Conservation (phyloP, 2,329 filamentous ascomycete genomes). For the Diaporthe aspalathi region DNA sequence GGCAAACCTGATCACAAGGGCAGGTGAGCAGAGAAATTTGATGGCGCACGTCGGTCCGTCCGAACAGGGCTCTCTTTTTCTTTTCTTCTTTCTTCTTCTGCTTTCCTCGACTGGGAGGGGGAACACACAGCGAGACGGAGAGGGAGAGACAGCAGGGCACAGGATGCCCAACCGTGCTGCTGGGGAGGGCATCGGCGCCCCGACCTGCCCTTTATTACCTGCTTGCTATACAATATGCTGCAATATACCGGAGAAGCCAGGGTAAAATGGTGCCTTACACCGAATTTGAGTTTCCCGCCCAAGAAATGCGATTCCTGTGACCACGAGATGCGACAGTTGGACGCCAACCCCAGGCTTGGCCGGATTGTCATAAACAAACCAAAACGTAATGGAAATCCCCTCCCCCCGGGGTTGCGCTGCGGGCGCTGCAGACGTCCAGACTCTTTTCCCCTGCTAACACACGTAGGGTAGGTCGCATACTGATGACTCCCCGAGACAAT, state of each 20-base stretch:
- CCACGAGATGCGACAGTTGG: conserved; percentile 22
- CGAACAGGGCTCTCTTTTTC: background rate
- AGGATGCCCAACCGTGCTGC: too few relatives aligned
- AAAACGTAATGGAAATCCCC: conserved; percentile 43
- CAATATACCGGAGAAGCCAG: too few relatives aligned
- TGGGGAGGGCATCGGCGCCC: background rate
- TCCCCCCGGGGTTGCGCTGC: conserved; percentile 14
- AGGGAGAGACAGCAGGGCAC: too few relatives aligned
- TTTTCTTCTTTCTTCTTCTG: background rate
- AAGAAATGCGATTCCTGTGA: conserved; percentile 22
- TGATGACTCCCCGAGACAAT: background rate
- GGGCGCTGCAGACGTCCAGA: conserved; percentile 29
- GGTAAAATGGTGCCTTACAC: conserved; percentile 13
- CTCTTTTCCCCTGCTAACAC: conserved; percentile 12
- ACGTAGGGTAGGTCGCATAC: background rate
- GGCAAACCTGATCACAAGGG: conserved; percentile 29
- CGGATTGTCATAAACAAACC: conserved; percentile 38
- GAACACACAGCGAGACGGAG: background rate
- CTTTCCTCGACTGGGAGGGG: background rate
- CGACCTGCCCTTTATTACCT: background rate
- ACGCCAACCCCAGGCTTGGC: conserved; percentile 26
- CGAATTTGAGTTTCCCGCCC: conserved; percentile 22
- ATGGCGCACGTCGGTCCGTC: conserved; percentile 22
- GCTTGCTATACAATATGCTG: too few relatives aligned
- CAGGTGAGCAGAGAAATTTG: conserved; percentile 18